Percentiles rank a stretch among this genome's conserved stretches.
phyloP scores from a whole-genome alignment of 2,329 filamentous ascomycete species.

The Monosporascus sp. region DNA sequence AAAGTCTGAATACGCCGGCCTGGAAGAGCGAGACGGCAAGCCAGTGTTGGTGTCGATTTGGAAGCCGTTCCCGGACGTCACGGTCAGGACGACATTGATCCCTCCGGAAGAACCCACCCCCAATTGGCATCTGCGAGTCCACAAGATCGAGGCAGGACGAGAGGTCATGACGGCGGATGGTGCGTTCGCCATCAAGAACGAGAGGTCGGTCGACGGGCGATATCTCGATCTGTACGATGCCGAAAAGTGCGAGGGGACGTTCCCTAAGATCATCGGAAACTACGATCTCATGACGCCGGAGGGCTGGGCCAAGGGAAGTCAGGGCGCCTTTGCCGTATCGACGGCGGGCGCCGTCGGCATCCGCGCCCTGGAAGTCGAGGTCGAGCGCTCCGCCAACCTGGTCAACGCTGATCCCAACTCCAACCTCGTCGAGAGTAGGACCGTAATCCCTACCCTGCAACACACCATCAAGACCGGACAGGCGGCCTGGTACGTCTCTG shows the following conservation, averaged over 20 bases:
- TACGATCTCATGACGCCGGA: conserved; percentile 53
- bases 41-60: conserved; percentile 65
- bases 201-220: conserved; percentile 41
- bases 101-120: conserved; percentile 53
- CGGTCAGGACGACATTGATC: conserved; percentile 59
- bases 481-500: conserved; percentile 63
- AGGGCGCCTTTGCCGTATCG: conserved; percentile 52
- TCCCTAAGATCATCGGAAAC: conserved; percentile 53
- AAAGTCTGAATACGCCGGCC: conserved; percentile 56
- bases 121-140: conserved; percentile 66
- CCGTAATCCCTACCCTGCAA: conserved; percentile 65
- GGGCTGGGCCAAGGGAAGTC: conserved; percentile 44
- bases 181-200: conserved; percentile 63
- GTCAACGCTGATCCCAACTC: conserved; percentile 76
- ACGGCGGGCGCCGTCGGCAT: conserved; percentile 52
- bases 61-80: conserved; percentile 66
- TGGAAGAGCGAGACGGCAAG: conserved; percentile 49
- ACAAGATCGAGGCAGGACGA: conserved; percentile 55
- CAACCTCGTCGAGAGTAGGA: conserved; percentile 68
- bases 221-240: conserved; percentile 46
- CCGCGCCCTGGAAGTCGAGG: conserved; percentile 47
- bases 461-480: conserved; percentile 53
- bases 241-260: conserved; percentile 43
- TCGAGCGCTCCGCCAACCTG: conserved; percentile 53
- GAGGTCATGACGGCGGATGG: conserved; percentile 69